Conservation (phyloP, 2,329 filamentous ascomycete species). For the Ambrosiella cleistominuta region DNA sequence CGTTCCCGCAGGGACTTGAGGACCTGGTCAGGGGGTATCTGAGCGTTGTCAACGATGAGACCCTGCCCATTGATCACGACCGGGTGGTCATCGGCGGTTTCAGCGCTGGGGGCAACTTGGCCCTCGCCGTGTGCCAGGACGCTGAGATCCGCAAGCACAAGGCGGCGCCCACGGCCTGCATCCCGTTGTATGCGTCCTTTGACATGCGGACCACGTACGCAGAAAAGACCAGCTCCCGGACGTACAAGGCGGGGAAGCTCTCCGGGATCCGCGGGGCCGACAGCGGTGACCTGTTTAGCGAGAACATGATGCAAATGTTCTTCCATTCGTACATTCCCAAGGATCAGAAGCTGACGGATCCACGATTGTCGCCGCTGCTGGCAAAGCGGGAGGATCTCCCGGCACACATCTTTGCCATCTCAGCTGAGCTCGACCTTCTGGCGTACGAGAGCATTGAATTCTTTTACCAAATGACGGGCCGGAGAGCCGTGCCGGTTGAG, state of each 20-base stretch:
- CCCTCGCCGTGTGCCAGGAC: constrained; percentile 25
- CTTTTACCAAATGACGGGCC: constrained; percentile 15
- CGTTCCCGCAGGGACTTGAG: constrained; percentile 27
- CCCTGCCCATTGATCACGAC: constrained; percentile 27
- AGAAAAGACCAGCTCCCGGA: constrained; percentile 16
- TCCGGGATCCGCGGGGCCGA: constrained; percentile 14
- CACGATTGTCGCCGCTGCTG: constrained; percentile 21
- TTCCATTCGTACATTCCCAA: constrained; percentile 21
- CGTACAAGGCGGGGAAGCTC: constrained; percentile 16
- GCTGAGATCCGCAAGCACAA: constrained; percentile 19
- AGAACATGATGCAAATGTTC: constrained; percentile 17
- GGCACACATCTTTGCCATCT: constrained; percentile 21
- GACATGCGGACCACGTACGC: constrained; percentile 19
- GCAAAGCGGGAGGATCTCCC: constrained; percentile 19
- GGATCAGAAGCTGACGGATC: constrained; percentile 19
- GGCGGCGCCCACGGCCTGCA: constrained; percentile 18
- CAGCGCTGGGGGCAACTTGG: constrained; percentile 33
- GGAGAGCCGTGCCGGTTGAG: background rate
- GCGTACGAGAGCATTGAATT: constrained; percentile 14
- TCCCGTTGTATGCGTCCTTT: constrained; percentile 26
- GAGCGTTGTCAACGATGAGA: constrained; percentile 25
- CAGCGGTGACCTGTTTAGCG: constrained; percentile 12
- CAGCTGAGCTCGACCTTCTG: constrained; percentile 23
- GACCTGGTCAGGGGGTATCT: constrained; percentile 28
- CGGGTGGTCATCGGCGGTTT: constrained; percentile 29